Evolutionary conservation across 139 green algal genomes (phyloP), one percentile per base, ranked within the genome.

Genomic region (Volvox africanus): DNA sequence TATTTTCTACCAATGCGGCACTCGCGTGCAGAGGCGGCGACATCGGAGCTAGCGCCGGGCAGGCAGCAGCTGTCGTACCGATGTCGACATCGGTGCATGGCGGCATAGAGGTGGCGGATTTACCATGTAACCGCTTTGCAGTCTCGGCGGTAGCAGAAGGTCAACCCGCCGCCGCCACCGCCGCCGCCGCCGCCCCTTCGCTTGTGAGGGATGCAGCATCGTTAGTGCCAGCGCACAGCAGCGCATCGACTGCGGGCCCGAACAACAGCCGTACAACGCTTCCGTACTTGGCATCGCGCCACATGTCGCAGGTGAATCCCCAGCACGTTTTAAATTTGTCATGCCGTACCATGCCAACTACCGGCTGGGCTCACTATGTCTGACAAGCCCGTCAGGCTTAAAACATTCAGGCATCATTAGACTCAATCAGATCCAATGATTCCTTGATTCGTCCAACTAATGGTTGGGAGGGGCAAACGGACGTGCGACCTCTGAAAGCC

Each of bases 241-340:
- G 75, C 32, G 75, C 75, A 19, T 35, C 75, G 2, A 26, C 50
- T 19, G n/a, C 22, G 0, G 16, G 19, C 30, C 32, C 50, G 75
- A 61, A 81, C 75, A 55, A 55, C 75, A 81, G 76, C 22, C 76
- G 76, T 55, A 61, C 78, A 32, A 67, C 78, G 35, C 33, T 88
- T 65, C 82, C 82, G 82, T 88, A 88, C 82, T 67, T 78, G 11
- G 82, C 65, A 2, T 88, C 82, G 2, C 62, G 82, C 17, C 82
- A 88, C 65, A 80, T 88, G 82, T 88, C 82, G 35, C 82, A 88
- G 82, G 82, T 88, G 16, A 1, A 55, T 9, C 44, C 44, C 44
- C 5, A 55, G 44, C 44, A 55, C 5, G 5, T 9, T 55, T 55
- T 55, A 55, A 9, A 5, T 55, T 5, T 55, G 9, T 55, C 44